Evolutionary conservation across 768 basidiomycete genomes (phyloP), one percentile per base, ranked within the genome.

Genomic region (Hygrocybe coccinea): DNA sequence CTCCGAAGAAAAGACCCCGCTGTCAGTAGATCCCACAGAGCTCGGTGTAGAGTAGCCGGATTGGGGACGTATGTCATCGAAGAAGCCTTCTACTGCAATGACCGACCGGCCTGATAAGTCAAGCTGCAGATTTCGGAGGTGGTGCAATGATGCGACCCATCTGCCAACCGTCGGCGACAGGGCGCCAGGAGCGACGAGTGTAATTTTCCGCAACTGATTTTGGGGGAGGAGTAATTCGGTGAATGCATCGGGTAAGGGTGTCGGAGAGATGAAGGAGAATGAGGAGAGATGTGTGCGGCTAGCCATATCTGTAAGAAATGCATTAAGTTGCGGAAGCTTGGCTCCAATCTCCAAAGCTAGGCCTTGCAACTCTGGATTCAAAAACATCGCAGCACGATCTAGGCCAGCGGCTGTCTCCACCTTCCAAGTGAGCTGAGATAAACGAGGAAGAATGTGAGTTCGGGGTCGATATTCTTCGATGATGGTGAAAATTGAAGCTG

Each of bases 31-130:
- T 22, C 73, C 77, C 12, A 82, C 77, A 10, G 86, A 87, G 59
- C 77, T 82, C 5, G 88, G 89, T 11, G 87, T 86, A 25, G 80
- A 80, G 57, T 76, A 75, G n/a, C 88, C 89, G 1, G 87, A 88
- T 39, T 79, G 76, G 14, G 78, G 72, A 58, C 74, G 71, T 59
- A 89, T 72, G 52, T 87, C 82, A 65, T 84, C 83, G 66, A 91
- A 91, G 69, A 91, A 91, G 17, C 85, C 85, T 69, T 89, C 86
- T n/a, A 89, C 84, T 0, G 85, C 84, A 29, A 82, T 82, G 52
- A 79, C 70, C 3, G 84, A 80, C 54, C 86, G 75, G 54, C 83
- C 85, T 0, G 86, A 82, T 22, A 91, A 76, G 65, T 91, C 89
- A 47, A 91, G 74, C 63, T 86, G 81, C 55, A 91, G 71, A 49